Conservation (phyloP, 495 filamentous ascomycete genomes). For the Aspergillus biplanus region DNA sequence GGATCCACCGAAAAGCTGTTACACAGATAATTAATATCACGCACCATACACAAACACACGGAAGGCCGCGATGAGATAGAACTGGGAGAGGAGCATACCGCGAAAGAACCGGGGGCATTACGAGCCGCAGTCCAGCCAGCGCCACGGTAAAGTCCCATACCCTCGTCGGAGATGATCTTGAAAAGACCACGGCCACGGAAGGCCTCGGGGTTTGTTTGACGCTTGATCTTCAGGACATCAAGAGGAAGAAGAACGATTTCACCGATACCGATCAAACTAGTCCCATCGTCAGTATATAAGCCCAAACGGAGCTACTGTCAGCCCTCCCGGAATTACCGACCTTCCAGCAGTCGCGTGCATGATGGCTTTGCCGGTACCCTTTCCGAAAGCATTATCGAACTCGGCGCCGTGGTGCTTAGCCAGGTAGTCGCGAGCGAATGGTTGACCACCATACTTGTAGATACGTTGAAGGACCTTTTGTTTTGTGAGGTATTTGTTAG, state of each 20-base stretch:
- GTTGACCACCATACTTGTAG: slow-evolving; percentile 99
- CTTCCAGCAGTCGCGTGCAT: slow-evolving; percentile 96
- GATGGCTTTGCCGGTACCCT: slow-evolving; percentile 96
- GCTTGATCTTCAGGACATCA: slow-evolving; percentile 98
- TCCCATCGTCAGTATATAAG: slow-evolving; percentile 20
- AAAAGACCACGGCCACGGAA: slow-evolving; percentile 93
- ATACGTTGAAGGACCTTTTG: slow-evolving; percentile 82
- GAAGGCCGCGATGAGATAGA: slow-evolving; percentile 7
- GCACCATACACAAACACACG: no score
- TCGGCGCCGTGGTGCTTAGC: slow-evolving; percentile 74
- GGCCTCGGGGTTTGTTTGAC: slow-evolving; percentile 97
- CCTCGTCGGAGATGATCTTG: slow-evolving; percentile 89
- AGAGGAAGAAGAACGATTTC: slow-evolving; percentile 95
- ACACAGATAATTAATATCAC: slow-evolving; percentile 24
- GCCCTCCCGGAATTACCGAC: slow-evolving; percentile 42
- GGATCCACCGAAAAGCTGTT: slow-evolving; percentile 92
- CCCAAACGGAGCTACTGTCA: neutral
- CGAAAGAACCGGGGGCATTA: slow-evolving; percentile 96
- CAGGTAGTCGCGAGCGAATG: slow-evolving; percentile 90
- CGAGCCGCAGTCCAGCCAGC: slow-evolving; percentile 97
- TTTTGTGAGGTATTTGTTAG: slow-evolving; percentile 16
- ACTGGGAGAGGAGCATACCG: slow-evolving; percentile 60
- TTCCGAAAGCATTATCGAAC: slow-evolving; percentile 90
- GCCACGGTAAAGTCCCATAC: slow-evolving; percentile 92
- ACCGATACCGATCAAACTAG: slow-evolving; percentile 90